These are phyloP conservation scores for Aspergillus incahuasiensis DNA, from an alignment of 495 filamentous ascomycete species.

Conservation along the genomic window DNA sequence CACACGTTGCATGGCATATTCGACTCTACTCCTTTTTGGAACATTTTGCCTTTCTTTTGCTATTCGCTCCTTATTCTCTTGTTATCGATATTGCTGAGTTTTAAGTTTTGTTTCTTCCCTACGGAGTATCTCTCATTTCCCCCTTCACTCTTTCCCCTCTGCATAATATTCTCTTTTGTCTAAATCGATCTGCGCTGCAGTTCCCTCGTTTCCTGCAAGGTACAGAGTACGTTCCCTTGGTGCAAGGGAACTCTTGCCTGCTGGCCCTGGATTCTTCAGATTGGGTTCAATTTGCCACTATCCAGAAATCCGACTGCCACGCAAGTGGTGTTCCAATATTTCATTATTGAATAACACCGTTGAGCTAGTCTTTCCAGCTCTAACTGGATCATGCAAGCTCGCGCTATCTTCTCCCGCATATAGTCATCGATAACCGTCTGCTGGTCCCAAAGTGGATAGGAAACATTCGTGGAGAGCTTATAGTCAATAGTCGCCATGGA, in stretches of 20 bases:
- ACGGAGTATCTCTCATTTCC: background rate
- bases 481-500: constrained; percentile 34
- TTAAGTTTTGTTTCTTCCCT: constrained; percentile 10
- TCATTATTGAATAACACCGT: constrained; percentile 18
- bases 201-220: constrained; percentile 15
- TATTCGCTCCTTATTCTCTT: background rate
- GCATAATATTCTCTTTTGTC: constrained; percentile 9
- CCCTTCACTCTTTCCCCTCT: constrained; percentile 1
- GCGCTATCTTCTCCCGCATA: constrained; percentile 20
- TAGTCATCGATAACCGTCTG: constrained; percentile 20
- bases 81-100: constrained; percentile 7
- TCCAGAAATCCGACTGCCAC: constrained; percentile 13
- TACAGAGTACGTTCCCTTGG: background rate
- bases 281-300: background rate
- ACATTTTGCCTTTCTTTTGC: constrained; percentile 4
- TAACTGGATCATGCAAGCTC: constrained; percentile 25
- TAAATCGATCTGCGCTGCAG: constrained; percentile 5
- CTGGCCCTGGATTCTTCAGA: background rate
- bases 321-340: constrained; percentile 18
- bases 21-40: constrained; percentile 13
- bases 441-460: constrained; percentile 8
- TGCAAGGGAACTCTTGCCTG: constrained; percentile 16
- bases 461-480: constrained; percentile 10
- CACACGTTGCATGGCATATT: too few relatives aligned
- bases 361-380: constrained; percentile 11